Base-by-base conservation (phyloP, 2,329 filamentous ascomycete genomes). In the Hypoxylon sp. region DNA sequence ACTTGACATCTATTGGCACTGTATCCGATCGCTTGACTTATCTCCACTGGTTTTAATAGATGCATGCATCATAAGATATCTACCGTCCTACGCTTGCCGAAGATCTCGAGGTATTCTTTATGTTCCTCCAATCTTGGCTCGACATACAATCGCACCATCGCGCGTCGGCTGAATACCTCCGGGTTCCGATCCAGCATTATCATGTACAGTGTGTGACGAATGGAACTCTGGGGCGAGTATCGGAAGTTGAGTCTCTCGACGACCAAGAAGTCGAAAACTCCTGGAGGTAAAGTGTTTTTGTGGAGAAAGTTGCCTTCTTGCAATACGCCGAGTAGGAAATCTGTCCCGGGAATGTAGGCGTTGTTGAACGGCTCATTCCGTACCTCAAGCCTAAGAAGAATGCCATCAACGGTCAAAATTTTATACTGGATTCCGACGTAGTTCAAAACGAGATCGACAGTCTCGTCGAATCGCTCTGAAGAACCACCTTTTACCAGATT, bases 221-320 rank as follows among this genome's bases (percentile, higher is more conserved):
- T 5, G 10, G 51, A 23, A 23, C 50, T 23, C 30, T 36, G 14
- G 11, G 32, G 43, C 9, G 43, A n/a, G 32, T 43, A 49, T 32
- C 50, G 51, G 43, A 56, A 50, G 23, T 32, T 25, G 4, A 49
- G 36, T 17, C 48, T 60, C 17, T 46, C 58, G 9, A 46, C 17
- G 6, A 36, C 28, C 11, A 32, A 38, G 6, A 60, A 53, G 10
- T 52, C 36, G 28, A 53, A 55, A 38, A 34, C 25, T 3, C 50
- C 50, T 11, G 19, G 7, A 1, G 43, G 30, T 13, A 53, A 17
- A 25, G 50, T 61, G 30, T 55, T 55, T 41, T 61, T 61, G 21
- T 55, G 59, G 38, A 61, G 49, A 32, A 61, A 55, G 34, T 55
- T 61, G 13, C 58, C 28, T 19, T 60, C 58, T n/a, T 36, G 38